Conservation (phyloP, 2,329 filamentous ascomycete genomes). For the Monosporascus ibericus region DNA sequence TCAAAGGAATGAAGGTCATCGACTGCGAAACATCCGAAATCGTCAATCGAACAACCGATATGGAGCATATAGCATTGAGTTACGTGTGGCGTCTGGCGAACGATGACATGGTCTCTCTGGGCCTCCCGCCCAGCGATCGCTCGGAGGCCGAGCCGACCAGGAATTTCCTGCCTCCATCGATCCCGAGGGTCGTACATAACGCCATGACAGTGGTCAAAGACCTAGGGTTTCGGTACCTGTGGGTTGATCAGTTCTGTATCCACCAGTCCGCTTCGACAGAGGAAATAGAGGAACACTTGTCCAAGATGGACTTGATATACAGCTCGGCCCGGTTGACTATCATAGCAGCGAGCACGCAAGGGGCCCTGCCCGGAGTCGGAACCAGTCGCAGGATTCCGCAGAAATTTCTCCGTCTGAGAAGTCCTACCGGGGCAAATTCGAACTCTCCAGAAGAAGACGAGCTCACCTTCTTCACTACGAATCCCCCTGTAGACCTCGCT, state of each 20-base stretch:
- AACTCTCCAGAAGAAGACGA: not conserved
- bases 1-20: not conserved
- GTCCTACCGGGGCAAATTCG: too few relatives aligned
- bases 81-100: conserved; percentile 4
- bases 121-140: not conserved
- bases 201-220: conserved; percentile 1
- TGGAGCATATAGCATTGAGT: conserved; percentile 2
- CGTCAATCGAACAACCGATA: not conserved
- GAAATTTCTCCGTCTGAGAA: not conserved
- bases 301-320: conserved; percentile 7
- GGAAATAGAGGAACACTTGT: not conserved
- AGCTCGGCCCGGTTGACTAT: conserved; percentile 1
- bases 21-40: conserved; percentile 1
- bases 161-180: not conserved
- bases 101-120: conserved; percentile 1
- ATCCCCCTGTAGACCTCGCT: not conserved
- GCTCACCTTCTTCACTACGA: conserved; percentile 1
- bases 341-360: conserved; percentile 4
- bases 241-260: conserved; percentile 6
- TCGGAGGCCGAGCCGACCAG: too few relatives aligned
- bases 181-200: conserved; percentile 4
- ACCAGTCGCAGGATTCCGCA: not conserved
- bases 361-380: conserved; percentile 1
- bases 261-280: not conserved
- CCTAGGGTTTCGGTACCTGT: conserved; percentile 2